Evolutionary conservation across 768 basidiomycete species (phyloP).

Genomic region (Thelephora aurantiotincta): DNA sequence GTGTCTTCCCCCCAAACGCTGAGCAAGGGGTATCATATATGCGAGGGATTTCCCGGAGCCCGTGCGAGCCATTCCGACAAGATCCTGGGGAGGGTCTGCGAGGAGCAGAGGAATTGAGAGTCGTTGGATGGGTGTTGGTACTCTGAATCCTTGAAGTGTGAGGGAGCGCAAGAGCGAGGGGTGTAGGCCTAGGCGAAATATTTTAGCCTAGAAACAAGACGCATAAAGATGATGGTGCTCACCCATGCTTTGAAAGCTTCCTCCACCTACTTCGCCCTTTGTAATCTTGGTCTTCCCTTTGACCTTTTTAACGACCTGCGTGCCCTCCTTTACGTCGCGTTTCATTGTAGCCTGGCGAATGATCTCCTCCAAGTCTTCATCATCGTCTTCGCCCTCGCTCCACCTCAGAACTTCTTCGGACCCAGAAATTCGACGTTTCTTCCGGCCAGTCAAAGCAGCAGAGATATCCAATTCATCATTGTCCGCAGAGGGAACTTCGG

Average conservation of each 20-base stretch:
- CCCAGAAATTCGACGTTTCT: constrained; percentile 1
- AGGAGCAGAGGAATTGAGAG: constrained; percentile 78
- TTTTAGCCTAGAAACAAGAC: not conserved
- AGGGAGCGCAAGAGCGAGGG: constrained; percentile 75
- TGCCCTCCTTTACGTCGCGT: constrained; percentile 62
- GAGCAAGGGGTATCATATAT: constrained; percentile 85
- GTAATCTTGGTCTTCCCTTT: constrained; percentile 57
- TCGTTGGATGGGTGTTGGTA: constrained; percentile 94
- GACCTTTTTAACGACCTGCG: constrained; percentile 59
- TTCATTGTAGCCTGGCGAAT: constrained; percentile 59
- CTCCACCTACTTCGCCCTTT: constrained; percentile 78
- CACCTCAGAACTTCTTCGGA: constrained; percentile 6
- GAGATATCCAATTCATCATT: constrained; percentile 50
- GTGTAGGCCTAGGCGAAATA: constrained; percentile 45
- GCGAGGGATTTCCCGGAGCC: constrained; percentile 97
- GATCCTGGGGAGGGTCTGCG: constrained; percentile 72
- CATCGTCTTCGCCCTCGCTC: constrained; percentile 22
- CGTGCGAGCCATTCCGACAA: constrained; percentile 97
- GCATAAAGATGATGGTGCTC: constrained; percentile 14
- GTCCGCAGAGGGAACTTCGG: not conserved
- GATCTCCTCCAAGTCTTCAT: constrained; percentile 43
- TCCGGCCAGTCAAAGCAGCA: constrained; percentile 38
- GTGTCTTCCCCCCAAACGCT: constrained; percentile 74
- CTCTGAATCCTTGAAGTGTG: constrained; percentile 84
- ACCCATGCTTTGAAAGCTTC: constrained; percentile 97